phyloP scores from a whole-genome alignment of 352 stramenopile species.

The Phytophthora hybrid region DNA sequence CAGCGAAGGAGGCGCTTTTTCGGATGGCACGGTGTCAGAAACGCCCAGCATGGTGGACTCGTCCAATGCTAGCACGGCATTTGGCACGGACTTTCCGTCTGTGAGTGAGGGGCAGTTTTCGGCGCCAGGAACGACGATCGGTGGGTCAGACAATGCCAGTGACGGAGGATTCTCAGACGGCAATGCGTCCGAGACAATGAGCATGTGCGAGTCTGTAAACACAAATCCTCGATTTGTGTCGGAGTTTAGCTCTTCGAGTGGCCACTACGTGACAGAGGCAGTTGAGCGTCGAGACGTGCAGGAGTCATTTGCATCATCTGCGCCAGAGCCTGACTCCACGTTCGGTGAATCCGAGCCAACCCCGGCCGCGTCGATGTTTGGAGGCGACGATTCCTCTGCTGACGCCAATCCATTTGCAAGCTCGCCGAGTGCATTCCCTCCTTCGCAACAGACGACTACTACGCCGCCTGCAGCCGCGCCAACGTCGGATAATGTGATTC shows the following conservation, averaged over 20 bases:
- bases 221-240: slow-evolving; percentile 48
- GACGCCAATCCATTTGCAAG: slow-evolving; percentile 59
- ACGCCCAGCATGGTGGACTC: slow-evolving; percentile 76
- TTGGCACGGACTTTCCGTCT: slow-evolving; percentile 77
- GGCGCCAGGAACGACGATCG: slow-evolving; percentile 65
- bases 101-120: slow-evolving; percentile 80
- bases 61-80: slow-evolving; percentile 80
- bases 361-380: slow-evolving; percentile 32
- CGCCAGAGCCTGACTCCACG: slow-evolving; percentile 34
- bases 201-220: slow-evolving; percentile 56
- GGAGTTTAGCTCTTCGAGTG: slow-evolving; percentile 43
- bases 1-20: slow-evolving; percentile 70
- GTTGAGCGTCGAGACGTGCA: slow-evolving; percentile 22
- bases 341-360: slow-evolving; percentile 30
- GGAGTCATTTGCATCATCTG: slow-evolving; percentile 38
- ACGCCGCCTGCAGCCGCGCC: slow-evolving; percentile 13
- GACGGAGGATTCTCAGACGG: slow-evolving; percentile 67
- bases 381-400: slow-evolving; percentile 28
- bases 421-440: slow-evolving; percentile 41
- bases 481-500: slow-evolving; percentile 3
- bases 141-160: slow-evolving; percentile 65
- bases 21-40: slow-evolving; percentile 72
- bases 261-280: slow-evolving; percentile 51
- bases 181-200: slow-evolving; percentile 65
- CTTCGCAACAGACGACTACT: slow-evolving; percentile 23